Conservation (phyloP, 2,329 filamentous ascomycete genomes). For the Colletotrichum camelliae region DNA sequence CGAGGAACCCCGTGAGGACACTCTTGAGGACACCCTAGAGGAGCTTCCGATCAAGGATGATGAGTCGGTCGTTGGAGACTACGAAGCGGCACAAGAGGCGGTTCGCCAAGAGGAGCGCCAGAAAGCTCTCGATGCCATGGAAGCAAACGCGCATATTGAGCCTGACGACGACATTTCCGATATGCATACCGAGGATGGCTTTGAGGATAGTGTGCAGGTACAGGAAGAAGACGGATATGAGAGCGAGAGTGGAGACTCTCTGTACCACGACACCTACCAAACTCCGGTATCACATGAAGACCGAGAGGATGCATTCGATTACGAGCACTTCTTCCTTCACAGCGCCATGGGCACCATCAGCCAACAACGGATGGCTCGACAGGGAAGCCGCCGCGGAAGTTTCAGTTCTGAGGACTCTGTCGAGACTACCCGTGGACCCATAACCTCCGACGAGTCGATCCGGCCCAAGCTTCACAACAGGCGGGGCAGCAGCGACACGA, state of each 20-base stretch:
- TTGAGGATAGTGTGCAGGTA: constrained; percentile 38
- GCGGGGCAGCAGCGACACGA: constrained; percentile 54
- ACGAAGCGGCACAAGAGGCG: constrained; percentile 31
- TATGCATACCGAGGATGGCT: constrained; percentile 42
- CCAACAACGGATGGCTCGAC: constrained; percentile 50
- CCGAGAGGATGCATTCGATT: constrained; percentile 93
- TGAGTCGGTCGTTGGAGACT: constrained; percentile 25
- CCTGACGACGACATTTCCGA: constrained; percentile 41
- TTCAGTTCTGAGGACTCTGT: constrained; percentile 65
- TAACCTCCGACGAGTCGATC: constrained; percentile 28
- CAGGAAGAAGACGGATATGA: constrained; percentile 45
- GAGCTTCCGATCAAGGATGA: not conserved
- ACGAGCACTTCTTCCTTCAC: constrained; percentile 94
- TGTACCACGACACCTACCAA: constrained; percentile 66
- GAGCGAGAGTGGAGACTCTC: constrained; percentile 68
- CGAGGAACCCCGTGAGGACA: not conserved
- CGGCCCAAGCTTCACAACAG: constrained; percentile 31
- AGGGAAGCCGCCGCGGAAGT: constrained; percentile 54
- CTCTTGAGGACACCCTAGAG: not conserved
- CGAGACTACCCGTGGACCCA: constrained; percentile 63
- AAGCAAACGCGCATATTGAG: not conserved
- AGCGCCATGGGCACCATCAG: constrained; percentile 85
- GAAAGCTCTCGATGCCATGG: constrained; percentile 13
- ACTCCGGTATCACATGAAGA: constrained; percentile 83
- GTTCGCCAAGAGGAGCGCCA: constrained; percentile 27